phyloP scores from a whole-genome alignment of 2,329 filamentous ascomycete species.

The Verticillium zaregamsianum region DNA sequence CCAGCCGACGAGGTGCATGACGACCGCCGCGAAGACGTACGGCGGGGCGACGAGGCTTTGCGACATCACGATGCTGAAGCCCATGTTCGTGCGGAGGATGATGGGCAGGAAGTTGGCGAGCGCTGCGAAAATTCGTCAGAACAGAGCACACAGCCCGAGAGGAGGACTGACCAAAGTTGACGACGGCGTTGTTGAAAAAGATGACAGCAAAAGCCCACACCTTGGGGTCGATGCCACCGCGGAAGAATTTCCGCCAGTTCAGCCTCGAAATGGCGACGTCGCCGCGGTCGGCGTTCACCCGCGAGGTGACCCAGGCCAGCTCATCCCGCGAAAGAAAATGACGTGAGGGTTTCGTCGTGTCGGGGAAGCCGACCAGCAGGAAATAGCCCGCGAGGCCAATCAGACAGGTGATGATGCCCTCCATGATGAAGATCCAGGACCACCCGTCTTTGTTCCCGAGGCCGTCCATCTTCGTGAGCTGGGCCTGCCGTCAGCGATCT shows the following conservation, averaged over 20 bases:
- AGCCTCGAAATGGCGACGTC: slow-evolving; percentile 53
- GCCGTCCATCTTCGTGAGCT: slow-evolving; percentile 59
- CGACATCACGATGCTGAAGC: slow-evolving; percentile 57
- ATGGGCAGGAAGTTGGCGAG: slow-evolving; percentile 77
- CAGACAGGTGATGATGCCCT: slow-evolving; percentile 51
- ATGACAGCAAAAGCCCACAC: slow-evolving; percentile 60
- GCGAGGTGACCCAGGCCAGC: slow-evolving; percentile 44
- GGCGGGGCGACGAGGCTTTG: slow-evolving; percentile 72
- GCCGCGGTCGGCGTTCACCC: slow-evolving; percentile 53
- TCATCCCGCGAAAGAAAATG: slow-evolving; percentile 49
- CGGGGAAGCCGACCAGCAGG: slow-evolving; percentile 61
- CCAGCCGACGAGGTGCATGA: slow-evolving; percentile 58
- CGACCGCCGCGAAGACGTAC: slow-evolving; percentile 59
- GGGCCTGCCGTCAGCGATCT: background rate
- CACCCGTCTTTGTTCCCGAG: slow-evolving; percentile 51
- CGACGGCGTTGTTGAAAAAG: slow-evolving; percentile 64
- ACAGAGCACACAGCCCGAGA: background rate
- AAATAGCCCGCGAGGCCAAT: slow-evolving; percentile 48
- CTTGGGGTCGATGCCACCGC: slow-evolving; percentile 46
- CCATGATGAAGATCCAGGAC: slow-evolving; percentile 63
- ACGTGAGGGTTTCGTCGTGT: slow-evolving; percentile 46
- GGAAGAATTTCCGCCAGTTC: slow-evolving; percentile 40
- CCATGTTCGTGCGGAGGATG: slow-evolving; percentile 61
- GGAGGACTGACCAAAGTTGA: slow-evolving; percentile 22
- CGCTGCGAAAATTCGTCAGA: slow-evolving; percentile 50